Conservation (phyloP, 192 early-diverging fungal species). For the Borealophlyctis nickersoniae region DNA sequence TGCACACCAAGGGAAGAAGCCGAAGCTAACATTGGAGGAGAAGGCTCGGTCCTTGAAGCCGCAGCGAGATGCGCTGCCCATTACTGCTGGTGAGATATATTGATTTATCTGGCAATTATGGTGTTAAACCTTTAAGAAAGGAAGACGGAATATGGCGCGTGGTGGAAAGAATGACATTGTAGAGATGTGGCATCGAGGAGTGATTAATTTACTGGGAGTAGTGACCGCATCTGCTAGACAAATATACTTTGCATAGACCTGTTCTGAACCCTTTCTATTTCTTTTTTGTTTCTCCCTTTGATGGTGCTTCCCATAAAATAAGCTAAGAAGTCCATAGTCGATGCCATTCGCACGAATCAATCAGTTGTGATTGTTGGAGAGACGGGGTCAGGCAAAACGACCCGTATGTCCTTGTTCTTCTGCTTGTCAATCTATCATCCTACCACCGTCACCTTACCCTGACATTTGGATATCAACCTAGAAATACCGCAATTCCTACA, state of each 20-base stretch:
- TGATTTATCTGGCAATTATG: too few relatives aligned
- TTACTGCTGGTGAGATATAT: too few relatives aligned
- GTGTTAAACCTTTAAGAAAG: too few relatives aligned
- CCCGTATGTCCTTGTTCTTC: conserved; percentile 43
- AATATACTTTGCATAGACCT: too few relatives aligned
- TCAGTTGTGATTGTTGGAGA: conserved; percentile 75
- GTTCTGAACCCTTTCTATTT: too few relatives aligned
- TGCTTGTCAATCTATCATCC: not conserved
- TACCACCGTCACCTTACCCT: not conserved
- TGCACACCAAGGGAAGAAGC: too few relatives aligned
- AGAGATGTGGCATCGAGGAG: too few relatives aligned
- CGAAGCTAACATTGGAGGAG: not conserved
- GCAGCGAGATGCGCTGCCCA: not conserved
- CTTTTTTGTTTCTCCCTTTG: too few relatives aligned
- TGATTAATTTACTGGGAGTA: too few relatives aligned
- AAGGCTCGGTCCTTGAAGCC: not conserved
- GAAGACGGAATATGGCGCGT: too few relatives aligned
- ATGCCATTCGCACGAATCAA: conserved; percentile 32
- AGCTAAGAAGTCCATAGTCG: conserved; percentile 41
- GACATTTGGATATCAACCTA: conserved; percentile 1
- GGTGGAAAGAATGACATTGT: too few relatives aligned
- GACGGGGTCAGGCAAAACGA: conserved; percentile 79
- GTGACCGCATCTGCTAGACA: too few relatives aligned
- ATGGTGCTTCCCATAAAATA: conserved; percentile 17
- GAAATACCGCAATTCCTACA: conserved; percentile 93